Evolutionary conservation across 371 early-diverging fungal genomes (phyloP).

Genomic region (Haplosporangium sp.): DNA sequence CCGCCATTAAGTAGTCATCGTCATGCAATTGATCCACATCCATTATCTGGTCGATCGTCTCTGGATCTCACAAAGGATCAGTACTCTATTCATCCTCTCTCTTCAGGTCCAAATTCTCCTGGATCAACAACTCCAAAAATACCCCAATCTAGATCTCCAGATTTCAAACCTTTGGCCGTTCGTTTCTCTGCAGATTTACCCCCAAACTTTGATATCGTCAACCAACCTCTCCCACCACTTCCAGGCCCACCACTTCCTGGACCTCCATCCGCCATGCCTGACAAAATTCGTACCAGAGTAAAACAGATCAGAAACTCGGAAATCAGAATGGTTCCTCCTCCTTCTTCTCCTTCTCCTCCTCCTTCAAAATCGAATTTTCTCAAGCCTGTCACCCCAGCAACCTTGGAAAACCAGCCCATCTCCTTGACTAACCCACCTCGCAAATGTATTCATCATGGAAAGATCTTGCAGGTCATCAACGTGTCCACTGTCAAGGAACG

Average conservation of each 20-base stretch:
- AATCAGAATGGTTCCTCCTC: slow-evolving; percentile 2
- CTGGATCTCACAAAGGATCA: slow-evolving; percentile 24
- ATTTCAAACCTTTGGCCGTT: slow-evolving; percentile 24
- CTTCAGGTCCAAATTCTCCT: slow-evolving; percentile 31
- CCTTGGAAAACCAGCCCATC: slow-evolving; percentile 32
- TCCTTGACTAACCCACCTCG: slow-evolving; percentile 61
- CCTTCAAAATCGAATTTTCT: slow-evolving; percentile 9
- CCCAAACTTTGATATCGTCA: slow-evolving; percentile 17
- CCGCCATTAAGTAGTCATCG: too few relatives aligned
- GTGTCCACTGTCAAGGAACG: slow-evolving; percentile 78
- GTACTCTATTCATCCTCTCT: slow-evolving; percentile 29
- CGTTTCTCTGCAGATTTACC: slow-evolving; percentile 19
- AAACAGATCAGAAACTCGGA: slow-evolving; percentile 8
- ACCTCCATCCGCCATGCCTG: slow-evolving; percentile 14
- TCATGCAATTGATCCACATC: slow-evolving; percentile 8
- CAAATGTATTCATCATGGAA: slow-evolving; percentile 78
- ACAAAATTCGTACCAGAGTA: slow-evolving; percentile 11
- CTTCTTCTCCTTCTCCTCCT: too few relatives aligned
- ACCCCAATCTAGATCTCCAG: slow-evolving; percentile 33
- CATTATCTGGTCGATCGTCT: slow-evolving; percentile 12
- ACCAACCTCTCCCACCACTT: slow-evolving; percentile 44
- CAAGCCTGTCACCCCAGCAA: slow-evolving; percentile 5
- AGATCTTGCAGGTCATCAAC: slow-evolving; percentile 81
- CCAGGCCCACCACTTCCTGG: slow-evolving; percentile 41
- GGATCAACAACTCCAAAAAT: slow-evolving; percentile 28